Percentiles rank a stretch among this genome's conserved stretches.
phyloP scores from a whole-genome alignment of 345 rosid species.

The Arabis alpina region DNA sequence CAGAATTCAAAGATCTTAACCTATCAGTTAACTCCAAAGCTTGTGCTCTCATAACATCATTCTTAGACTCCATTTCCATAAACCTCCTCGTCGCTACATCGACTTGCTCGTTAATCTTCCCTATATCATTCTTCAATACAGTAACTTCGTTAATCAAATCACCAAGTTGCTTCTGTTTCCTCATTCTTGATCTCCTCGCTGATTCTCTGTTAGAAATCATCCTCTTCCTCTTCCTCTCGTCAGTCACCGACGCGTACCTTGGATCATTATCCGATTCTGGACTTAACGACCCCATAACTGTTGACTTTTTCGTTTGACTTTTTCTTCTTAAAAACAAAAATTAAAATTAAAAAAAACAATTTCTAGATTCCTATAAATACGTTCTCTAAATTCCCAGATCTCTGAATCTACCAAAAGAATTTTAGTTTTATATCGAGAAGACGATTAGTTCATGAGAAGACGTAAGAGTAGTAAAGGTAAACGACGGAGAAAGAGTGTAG shows the following conservation, averaged over 20 bases:
- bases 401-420: constrained; percentile 29
- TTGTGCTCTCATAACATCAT: constrained; percentile 70
- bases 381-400: constrained; percentile 7
- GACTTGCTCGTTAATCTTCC: constrained; percentile 45
- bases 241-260: constrained; percentile 45
- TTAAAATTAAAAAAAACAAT: constrained; percentile 1
- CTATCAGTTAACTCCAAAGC: constrained; percentile 69
- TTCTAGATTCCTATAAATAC: constrained; percentile 18
- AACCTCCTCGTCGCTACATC: constrained; percentile 42
- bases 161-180: constrained; percentile 73
- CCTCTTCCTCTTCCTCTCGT: constrained; percentile 86
- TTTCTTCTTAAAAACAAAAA: not conserved
- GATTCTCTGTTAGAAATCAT: constrained; percentile 92
- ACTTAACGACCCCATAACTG: constrained; percentile 51
- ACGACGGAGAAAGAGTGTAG: constrained; percentile 93
- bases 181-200: constrained; percentile 78
- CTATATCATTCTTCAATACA: constrained; percentile 55
- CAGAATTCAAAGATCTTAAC: constrained; percentile 59
- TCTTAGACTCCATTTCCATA: constrained; percentile 61
- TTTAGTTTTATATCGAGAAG: not conserved
- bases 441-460: constrained; percentile 57
- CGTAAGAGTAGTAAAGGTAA: constrained; percentile 91
- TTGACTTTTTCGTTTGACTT: constrained; percentile 17
- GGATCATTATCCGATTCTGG: constrained; percentile 76
- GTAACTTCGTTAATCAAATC: constrained; percentile 60